phyloP scores from a whole-genome alignment of 2,329 filamentous ascomycete species.

The Colletotrichum lentis region DNA sequence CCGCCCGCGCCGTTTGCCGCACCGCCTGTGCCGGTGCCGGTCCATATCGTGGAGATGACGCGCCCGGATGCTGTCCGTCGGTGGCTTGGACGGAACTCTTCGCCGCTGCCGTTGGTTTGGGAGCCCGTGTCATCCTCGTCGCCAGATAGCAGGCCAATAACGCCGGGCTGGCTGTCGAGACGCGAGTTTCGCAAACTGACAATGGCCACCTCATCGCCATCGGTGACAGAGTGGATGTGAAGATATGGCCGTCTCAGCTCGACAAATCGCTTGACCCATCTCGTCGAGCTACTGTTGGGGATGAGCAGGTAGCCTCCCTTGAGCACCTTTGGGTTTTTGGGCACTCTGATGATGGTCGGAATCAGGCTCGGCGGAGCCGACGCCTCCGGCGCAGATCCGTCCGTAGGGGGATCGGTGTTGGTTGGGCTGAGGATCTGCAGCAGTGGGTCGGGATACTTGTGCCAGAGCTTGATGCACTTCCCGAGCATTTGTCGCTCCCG shows the following conservation, averaged over 20 bases:
- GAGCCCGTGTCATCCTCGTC: conserved; percentile 49
- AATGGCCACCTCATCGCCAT: conserved; percentile 89
- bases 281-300: conserved; percentile 79
- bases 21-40: conserved; percentile 53
- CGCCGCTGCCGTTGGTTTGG: conserved; percentile 44
- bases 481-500: conserved; percentile 58
- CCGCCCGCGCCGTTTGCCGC: conserved; percentile 38
- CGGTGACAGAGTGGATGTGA: conserved; percentile 83
- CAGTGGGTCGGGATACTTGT: conserved; percentile 64
- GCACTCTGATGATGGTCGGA: conserved; percentile 77
- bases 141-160: conserved; percentile 76
- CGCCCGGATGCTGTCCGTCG: conserved; percentile 60
- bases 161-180: conserved; percentile 91
- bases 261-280: conserved; percentile 92
- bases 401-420: conserved; percentile 74
- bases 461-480: conserved; percentile 72
- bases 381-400: conserved; percentile 63
- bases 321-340: conserved; percentile 81
- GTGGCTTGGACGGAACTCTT: conserved; percentile 56
- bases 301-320: conserved; percentile 90
- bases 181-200: conserved; percentile 88
- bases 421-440: conserved; percentile 63
- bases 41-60: conserved; percentile 65
- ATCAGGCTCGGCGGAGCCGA: conserved; percentile 70
- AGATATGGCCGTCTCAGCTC: conserved; percentile 92